Conservation (phyloP, 352 stramenopile genomes). For the Pythium monospermum region DNA sequence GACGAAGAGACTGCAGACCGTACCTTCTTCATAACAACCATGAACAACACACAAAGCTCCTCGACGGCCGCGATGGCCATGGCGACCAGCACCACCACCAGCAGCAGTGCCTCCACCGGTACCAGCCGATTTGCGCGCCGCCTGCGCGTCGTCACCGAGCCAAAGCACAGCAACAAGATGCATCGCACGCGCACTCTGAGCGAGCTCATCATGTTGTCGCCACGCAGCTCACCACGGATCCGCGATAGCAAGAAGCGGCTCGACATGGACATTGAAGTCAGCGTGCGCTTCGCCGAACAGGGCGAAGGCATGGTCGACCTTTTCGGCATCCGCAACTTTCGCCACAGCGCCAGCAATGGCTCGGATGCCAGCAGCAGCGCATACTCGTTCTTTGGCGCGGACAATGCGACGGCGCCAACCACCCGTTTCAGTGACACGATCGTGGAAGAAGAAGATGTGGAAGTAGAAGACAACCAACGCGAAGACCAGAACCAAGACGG, state of each 20-base stretch:
- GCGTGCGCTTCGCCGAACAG: constrained; percentile 50
- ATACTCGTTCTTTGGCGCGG: constrained; percentile 24
- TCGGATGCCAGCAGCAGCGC: neutral
- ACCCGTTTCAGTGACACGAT: constrained; percentile 22
- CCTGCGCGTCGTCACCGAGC: constrained; percentile 78
- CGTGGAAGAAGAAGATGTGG: constrained; percentile 29
- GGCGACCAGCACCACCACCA: neutral
- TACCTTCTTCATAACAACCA: neutral
- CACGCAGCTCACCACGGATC: constrained; percentile 51
- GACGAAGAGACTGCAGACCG: constrained; percentile 2
- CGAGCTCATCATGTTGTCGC: constrained; percentile 72
- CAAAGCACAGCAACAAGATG: constrained; percentile 83
- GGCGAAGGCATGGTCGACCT: constrained; percentile 68
- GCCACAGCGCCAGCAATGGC: neutral
- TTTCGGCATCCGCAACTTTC: constrained; percentile 25
- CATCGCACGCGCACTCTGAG: constrained; percentile 71
- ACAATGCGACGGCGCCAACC: constrained; percentile 1
- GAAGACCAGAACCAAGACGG: constrained; percentile 17
- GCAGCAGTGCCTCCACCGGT: neutral
- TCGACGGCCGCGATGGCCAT: neutral
- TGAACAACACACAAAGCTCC: constrained; percentile 15
- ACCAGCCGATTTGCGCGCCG: constrained; percentile 46
- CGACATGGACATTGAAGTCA: constrained; percentile 85
- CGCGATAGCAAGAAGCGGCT: constrained; percentile 60
- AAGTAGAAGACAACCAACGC: constrained; percentile 25